Evolutionary conservation across 1,139 yeast species (phyloP), one percentile per base, ranked within the genome.

Genomic region (Yamadazyma sp.): DNA sequence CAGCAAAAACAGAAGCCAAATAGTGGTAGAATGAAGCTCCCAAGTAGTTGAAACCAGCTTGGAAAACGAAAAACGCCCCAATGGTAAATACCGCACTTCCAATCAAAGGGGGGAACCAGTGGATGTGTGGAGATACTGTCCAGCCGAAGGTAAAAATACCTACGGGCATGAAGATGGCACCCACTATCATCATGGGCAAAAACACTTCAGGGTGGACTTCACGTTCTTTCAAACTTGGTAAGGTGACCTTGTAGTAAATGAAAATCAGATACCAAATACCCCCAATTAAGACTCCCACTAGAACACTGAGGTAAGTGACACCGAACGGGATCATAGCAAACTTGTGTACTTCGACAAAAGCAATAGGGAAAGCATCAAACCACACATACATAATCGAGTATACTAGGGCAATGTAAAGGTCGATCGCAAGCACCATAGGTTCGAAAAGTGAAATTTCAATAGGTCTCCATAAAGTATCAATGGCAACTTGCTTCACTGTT

Each of bases 151-250:
- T 61, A 38, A 62, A 53, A 4, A 63, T 34, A 7, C 69, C 69
- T 37, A 54, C 39, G 2, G 70, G 67, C 62, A 63, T 54, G 17
- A 55, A 33, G 8, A 57, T 33, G 33, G 61, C 46, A 5, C 69
- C 69, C 25, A 58, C 39, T 26, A 64, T 59, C 55, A 83, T 69
- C 7, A 78, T 64, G 10, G 77, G 78, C 31, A 84, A 61, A 42
- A 87, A 72, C 42, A 72, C 75, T 51, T 85, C 92, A 0, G 92
- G 88, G 11, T 62, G 53, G 0, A 78, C 64, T 20, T 55, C 53
- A 16, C 77, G 74, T 24, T 64, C 65, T 23, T 55, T 56, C 4
- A 57, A 48, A 5, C 48, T 38, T n/a, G 61, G 67, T 36, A 64
- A 47, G 16, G 66, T 59, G 38, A 56, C 62, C 2, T 22, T 38